These are phyloP conservation scores for Aspergillus fumigatiaffinis DNA, from an alignment of 2,329 filamentous ascomycete species.

Conservation along the genomic window DNA sequence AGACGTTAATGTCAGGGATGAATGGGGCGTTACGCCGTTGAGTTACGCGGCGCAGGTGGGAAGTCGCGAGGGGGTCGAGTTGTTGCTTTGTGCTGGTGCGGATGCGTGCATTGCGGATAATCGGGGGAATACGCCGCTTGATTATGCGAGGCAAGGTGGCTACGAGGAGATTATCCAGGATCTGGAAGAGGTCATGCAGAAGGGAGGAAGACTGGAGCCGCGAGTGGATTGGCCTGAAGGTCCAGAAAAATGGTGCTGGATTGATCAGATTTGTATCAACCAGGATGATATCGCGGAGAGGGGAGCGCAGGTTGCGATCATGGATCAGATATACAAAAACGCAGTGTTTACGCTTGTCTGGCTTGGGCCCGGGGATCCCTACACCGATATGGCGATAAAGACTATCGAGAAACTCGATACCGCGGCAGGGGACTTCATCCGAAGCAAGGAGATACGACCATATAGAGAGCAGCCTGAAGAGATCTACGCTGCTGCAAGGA, in stretches of 20 bases:
- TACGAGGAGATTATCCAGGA: neutral
- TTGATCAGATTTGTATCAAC: constrained; percentile 5
- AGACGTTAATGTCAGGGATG: constrained; percentile 1
- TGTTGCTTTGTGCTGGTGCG: constrained; percentile 1
- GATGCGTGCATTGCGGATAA: neutral
- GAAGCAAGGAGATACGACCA: neutral
- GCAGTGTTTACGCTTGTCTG: neutral
- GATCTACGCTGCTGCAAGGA: neutral
- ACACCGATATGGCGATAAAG: neutral
- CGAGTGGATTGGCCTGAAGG: neutral
- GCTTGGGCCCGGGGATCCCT: neutral
- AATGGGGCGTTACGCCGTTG: neutral
- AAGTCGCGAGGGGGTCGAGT: neutral
- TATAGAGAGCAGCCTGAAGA: neutral
- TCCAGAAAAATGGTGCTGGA: constrained; percentile 4
- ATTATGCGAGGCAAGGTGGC: neutral
- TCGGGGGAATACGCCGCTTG: neutral
- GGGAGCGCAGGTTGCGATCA: constrained; percentile 1
- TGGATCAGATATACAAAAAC: constrained; percentile 3
- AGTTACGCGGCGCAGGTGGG: neutral
- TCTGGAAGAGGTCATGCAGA: neutral
- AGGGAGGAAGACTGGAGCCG: too few species aligned
- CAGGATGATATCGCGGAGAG: constrained; percentile 1
- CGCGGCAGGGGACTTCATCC: neutral
- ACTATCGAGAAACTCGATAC: neutral